Base-by-base conservation (phyloP, 495 filamentous ascomycete genomes). In the Pyrenopolyporus hunteri region DNA sequence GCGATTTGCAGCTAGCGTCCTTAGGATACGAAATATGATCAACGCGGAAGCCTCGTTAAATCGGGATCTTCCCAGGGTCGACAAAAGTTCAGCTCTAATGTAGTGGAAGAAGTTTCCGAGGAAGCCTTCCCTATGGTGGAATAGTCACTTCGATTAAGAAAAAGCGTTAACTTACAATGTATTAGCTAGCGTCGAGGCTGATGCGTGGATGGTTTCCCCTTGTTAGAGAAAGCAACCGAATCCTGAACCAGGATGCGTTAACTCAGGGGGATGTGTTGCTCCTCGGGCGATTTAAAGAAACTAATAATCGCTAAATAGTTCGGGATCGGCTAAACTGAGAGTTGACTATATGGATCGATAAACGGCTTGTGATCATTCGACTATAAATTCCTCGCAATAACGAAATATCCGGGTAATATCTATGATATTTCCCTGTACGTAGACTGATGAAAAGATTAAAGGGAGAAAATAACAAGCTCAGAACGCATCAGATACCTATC, bases 131-230 rank as follows among this genome's bases (percentile, higher is more conserved):
- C 44, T 8, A 3, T 48, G 7, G 23, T 7, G 35, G 54, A 14
- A 57, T 48, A 39, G 54, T 23, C 17, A 2, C 10, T 25, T 1
- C n/a, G 42, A 33, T 29, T 26, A 57, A 49, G 44, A 33, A 39
- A n/a, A 42, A 14, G 33, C 17, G 23, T 57, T 39, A 31, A 32
- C 14, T 44, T 42, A 25, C 23, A 39, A 17, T 16, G 53, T 39
- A 22, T 25, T 47, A 47, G 53, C 16, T 4, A 29, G 25, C 1
- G 42, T 17, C 49, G 33, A 17, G 54, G 35, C 54, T 57, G 54
- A 57, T 23, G 17, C 42, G 25, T 20, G 9, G 35, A 19, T 22
- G 29, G 5, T 13, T 17, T 14, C 2, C 33, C 26, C n/a, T 39
- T 56, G 52, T 37, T 19, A 31, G 29, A 56, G 42, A 29, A 28